These are phyloP conservation scores for Corylus americana DNA, from an alignment of 306 rosid genomes.

Conservation along the genomic window DNA sequence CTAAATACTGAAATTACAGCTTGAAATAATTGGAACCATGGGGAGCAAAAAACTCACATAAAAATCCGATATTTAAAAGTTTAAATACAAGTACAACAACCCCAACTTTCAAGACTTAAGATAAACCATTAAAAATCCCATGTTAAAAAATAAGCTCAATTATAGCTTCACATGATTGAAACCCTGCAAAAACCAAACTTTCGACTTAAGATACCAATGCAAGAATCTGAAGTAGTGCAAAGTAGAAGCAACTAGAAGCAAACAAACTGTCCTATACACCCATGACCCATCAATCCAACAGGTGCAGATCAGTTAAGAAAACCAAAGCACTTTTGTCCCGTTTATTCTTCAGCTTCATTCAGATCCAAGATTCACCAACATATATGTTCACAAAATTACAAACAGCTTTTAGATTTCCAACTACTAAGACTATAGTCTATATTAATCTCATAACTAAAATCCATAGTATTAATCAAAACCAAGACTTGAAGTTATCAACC, in stretches of 20 bases:
- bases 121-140: neutral
- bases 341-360: conserved; percentile 15
- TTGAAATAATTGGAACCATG: conserved; percentile 15
- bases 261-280: neutral
- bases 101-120: neutral
- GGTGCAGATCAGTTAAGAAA: conserved; percentile 24
- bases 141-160: neutral
- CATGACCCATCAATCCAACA: neutral
- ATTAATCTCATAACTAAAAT: neutral
- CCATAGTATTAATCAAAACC: neutral
- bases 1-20: neutral
- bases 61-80: neutral
- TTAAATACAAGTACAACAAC: conserved; percentile 3
- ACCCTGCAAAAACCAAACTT: conserved; percentile 5
- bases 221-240: conserved; percentile 18
- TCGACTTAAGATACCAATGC: conserved; percentile 4
- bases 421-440: neutral
- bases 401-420: neutral
- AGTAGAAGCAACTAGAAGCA: conserved; percentile 9
- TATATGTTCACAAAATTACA: neutral
- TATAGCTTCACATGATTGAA: neutral
- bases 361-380: conserved; percentile 27
- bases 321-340: neutral
- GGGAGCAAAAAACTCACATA: conserved; percentile 17
- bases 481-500: neutral